Percentiles rank a stretch among this genome's conserved stretches.
Evolutionary conservation across 495 filamentous ascomycete species (phyloP).

Genomic region (Hyaloscypha variabilis): DNA sequence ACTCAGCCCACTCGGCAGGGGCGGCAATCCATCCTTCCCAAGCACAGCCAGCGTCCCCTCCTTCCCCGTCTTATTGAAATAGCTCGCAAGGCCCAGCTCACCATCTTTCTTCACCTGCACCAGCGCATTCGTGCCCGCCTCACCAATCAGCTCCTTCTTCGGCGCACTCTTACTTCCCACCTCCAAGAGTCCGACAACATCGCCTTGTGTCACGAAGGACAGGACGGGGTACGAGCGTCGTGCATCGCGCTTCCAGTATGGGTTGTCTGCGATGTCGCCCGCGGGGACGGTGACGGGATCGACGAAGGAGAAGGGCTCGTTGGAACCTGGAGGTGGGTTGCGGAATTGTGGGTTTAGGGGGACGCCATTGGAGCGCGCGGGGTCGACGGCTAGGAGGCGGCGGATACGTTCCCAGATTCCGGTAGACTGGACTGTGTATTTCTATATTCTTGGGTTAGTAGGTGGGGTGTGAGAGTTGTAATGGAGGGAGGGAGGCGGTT

Average conservation of each 20-base stretch:
- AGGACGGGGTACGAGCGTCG: conserved; percentile 84
- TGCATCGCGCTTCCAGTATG: conserved; percentile 95
- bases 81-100: conserved; percentile 67
- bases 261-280: conserved; percentile 93
- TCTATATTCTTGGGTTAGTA: conserved; percentile 53
- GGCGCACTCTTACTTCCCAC: conserved; percentile 82
- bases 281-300: conserved; percentile 93
- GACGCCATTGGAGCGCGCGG: conserved; percentile 86
- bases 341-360: conserved; percentile 94
- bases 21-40: conserved; percentile 75
- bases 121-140: conserved; percentile 79
- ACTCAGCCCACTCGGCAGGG: conserved; percentile 71
- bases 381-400: conserved; percentile 76
- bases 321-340: conserved; percentile 79
- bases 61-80: conserved; percentile 65
- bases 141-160: conserved; percentile 81
- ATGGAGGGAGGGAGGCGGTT: conserved; percentile 7
- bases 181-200: conserved; percentile 81
- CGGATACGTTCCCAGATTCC: conserved; percentile 90
- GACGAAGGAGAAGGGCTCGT: conserved; percentile 76
- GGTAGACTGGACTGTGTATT: conserved; percentile 93
- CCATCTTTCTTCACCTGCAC: conserved; percentile 80
- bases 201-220: conserved; percentile 78
- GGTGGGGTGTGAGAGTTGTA: not conserved
- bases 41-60: conserved; percentile 68